A percentile compares a stretch with the other conserved stretches of the same genome.
phyloP scores from a whole-genome alignment of 78 protist genomes.

The Emiliania huxleyi region DNA sequence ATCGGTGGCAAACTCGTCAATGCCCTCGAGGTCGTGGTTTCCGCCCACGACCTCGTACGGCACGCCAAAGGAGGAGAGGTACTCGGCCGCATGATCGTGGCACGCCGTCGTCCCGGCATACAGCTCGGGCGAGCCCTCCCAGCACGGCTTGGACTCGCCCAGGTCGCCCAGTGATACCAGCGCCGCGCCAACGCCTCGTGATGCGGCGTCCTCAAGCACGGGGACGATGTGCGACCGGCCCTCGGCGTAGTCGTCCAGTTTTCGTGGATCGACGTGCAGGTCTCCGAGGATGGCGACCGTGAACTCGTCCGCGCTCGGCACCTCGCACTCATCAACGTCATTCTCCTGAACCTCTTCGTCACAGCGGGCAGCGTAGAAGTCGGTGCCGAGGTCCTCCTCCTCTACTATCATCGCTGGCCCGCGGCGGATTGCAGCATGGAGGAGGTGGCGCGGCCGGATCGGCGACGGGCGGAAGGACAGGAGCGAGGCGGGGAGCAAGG shows the following conservation, averaged over 20 bases:
- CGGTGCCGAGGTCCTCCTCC: not conserved
- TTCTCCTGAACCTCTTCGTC: no score
- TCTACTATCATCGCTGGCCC: no score
- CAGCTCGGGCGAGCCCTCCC: not conserved
- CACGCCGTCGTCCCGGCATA: not conserved
- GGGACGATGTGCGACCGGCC: not conserved
- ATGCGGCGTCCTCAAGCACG: not conserved
- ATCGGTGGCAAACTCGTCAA: slow-evolving; percentile 34
- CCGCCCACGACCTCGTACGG: not conserved
- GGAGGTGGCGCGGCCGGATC: no score
- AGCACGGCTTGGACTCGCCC: not conserved
- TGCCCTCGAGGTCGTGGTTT: slow-evolving; percentile 32
- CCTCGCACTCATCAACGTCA: not conserved
- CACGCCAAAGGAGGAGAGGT: not conserved
- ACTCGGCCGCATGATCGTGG: not conserved
- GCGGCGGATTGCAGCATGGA: no score
- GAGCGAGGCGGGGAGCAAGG: no score
- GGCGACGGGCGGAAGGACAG: no score
- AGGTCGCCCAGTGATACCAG: not conserved
- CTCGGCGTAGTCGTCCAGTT: not conserved
- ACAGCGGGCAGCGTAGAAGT: not conserved
- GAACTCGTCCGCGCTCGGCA: not conserved
- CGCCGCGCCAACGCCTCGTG: not conserved
- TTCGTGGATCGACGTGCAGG: not conserved
- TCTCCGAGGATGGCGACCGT: not conserved